These are phyloP conservation scores for Neurospora sp. DNA, from an alignment of 495 filamentous ascomycete genomes.

Conservation along the genomic window DNA sequence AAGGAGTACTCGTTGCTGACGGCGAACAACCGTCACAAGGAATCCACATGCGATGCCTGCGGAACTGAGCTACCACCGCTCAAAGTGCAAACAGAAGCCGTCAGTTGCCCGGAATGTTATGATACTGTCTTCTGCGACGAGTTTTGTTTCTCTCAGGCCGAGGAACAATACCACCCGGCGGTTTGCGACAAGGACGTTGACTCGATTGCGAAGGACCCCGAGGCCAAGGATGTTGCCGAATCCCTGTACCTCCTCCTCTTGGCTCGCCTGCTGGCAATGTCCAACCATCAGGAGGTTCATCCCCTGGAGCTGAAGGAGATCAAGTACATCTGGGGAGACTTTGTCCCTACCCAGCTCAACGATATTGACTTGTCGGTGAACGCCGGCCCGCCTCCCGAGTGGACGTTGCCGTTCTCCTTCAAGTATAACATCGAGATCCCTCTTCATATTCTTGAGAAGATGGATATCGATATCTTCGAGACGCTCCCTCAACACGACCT, in stretches of 20 bases:
- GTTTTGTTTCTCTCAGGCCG: slow-evolving; percentile 61
- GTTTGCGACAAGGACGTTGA: slow-evolving; percentile 80
- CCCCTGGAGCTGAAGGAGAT: slow-evolving; percentile 75
- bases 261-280: slow-evolving; percentile 72
- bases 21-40: slow-evolving; percentile 70
- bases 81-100: slow-evolving; percentile 30
- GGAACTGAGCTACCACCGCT: slow-evolving; percentile 63
- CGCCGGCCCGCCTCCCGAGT: slow-evolving; percentile 43
- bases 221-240: slow-evolving; percentile 58
- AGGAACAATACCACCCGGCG: slow-evolving; percentile 68
- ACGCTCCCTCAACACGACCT: slow-evolving; percentile 56
- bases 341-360: slow-evolving; percentile 37
- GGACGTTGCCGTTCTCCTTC: slow-evolving; percentile 84
- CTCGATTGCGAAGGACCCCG: slow-evolving; percentile 67
- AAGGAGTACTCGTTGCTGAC: slow-evolving; percentile 71
- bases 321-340: slow-evolving; percentile 92
- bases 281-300: slow-evolving; percentile 69
- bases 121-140: slow-evolving; percentile 81
- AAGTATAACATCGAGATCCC: slow-evolving; percentile 71
- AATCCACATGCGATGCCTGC: slow-evolving; percentile 77
- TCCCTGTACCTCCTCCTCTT: slow-evolving; percentile 73
- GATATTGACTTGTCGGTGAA: slow-evolving; percentile 39
- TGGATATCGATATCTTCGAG: slow-evolving; percentile 78
- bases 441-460: slow-evolving; percentile 77
- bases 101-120: slow-evolving; percentile 63